Evolutionary conservation across 2,329 filamentous ascomycete genomes (phyloP), one percentile per base, ranked within the genome.

Genomic region (Cladorrhinum sp.): DNA sequence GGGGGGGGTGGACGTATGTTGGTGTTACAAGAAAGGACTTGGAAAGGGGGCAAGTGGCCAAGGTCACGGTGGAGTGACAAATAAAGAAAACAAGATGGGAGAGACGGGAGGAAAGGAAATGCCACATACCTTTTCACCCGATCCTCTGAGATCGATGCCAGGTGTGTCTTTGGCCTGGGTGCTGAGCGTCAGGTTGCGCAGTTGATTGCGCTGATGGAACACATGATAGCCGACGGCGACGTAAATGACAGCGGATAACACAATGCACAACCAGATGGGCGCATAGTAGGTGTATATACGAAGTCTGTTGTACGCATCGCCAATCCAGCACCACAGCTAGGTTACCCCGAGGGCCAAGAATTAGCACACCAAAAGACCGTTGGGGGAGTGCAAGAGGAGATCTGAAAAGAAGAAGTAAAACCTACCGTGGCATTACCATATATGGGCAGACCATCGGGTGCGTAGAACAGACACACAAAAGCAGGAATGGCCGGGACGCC

Each of bases 401-500:
- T 4, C 4, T 16, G 36, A 70, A 65, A 26, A 39, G 7, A 9
- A 18, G 18, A 42, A 16, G 24, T 14, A 28, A 18, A 2, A 73
- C 80, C 66, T 68, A 85, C 83, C 26, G 82, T 85, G 21, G 83
- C 83, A 70, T 85, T 76, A 12, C 83, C 84, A 62, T 85, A 86
- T 1, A 69, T 69, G 7, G 30, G 60, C n/a, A 53, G 14, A 6
- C 62, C 64, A 16, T 62, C 60, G 3, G 67, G 67, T 2, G 48
- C 26, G 46, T 67, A 66, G 4, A 67, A 53, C n/a, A 92, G 79
- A 63, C 89, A 86, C 20, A 82, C 75, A 26, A 93, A 70, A 0
- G 89, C 84, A 8, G 90, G 88, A 33, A 89, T 71, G 28, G 88
- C 85, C 0, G 90, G 89, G 1, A 89, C 68, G 0, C 90, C 89